Base-by-base conservation (phyloP, 495 filamentous ascomycete species). In the Penicillium taxi region DNA sequence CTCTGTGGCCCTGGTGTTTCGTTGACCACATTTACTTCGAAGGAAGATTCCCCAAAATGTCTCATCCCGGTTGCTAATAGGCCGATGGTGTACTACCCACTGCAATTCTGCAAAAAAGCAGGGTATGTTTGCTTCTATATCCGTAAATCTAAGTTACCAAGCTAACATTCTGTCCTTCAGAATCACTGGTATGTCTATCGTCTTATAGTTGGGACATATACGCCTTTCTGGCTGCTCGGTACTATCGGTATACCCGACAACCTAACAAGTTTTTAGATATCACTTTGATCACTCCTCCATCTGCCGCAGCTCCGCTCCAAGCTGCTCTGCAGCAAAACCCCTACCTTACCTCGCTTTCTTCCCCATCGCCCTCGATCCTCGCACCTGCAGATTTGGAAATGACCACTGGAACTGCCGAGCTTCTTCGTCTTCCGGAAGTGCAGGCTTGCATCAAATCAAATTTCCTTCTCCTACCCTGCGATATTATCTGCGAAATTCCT, bases 31-130 rank as follows among this genome's bases (percentile, higher is more conserved):
- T 95, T 96, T 61, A 95, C 87, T 2, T 79, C 85, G 6, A 85
- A 83, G 37, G 82, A 90, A 57, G 86, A 94, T 50, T 41, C 33
- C 18, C 48, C 45, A 6, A 98, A 96, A 64, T 84, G 84, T 31
- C 74, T 98, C 6, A 66, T 96, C 17, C 87, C 88, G 6, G 82
- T 96, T 35, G 91, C 90, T 38, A 96, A 96, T 61, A 71, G 88
- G 38, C 90, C 90, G 0, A 94, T 96, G 91, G 75, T 98, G 22
- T 95, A 82, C 77, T 96, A 95, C 59, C 79, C 86, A 0, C 69
- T 98, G 29, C 86, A 94, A n/a, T n/a, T n/a, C n/a, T n/a, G n/a
- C n/a, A n/a, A n/a, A n/a, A n/a, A n/a, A n/a, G n/a, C n/a, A n/a
- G n/a, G n/a, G n/a, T n/a, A n/a, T n/a, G n/a, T n/a, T n/a, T n/a